Conservation (phyloP, 2,329 filamentous ascomycete species). For the Pestalotiopsis sp. region DNA sequence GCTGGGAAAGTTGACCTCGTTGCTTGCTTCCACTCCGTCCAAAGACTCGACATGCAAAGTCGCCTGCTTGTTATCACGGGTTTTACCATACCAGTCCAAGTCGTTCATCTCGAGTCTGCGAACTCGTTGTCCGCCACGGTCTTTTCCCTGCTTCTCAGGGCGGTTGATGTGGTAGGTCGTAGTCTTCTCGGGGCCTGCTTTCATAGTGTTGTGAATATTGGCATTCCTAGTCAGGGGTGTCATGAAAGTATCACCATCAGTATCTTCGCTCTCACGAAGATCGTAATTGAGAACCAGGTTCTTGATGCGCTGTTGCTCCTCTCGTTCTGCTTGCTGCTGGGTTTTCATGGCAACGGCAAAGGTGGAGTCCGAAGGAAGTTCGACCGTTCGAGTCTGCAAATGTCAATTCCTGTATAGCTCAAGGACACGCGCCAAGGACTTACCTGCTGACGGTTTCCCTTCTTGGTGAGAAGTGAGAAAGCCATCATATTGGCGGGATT, state of each 20-base stretch:
- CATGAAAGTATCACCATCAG: conserved; percentile 68
- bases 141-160: conserved; percentile 58
- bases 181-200: conserved; percentile 53
- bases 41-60: conserved; percentile 12
- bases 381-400: conserved; percentile 81
- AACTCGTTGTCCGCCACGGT: conserved; percentile 77
- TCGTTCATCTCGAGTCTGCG: conserved; percentile 94
- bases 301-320: conserved; percentile 98
- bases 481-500: conserved; percentile 75
- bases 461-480: conserved; percentile 94
- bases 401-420: not conserved
- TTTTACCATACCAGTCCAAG: conserved; percentile 83
- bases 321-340: conserved; percentile 91
- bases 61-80: conserved; percentile 15
- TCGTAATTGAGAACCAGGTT: conserved; percentile 96
- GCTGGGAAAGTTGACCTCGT: conserved; percentile 18
- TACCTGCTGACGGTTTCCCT: conserved; percentile 92
- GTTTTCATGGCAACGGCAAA: conserved; percentile 96
- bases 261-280: conserved; percentile 79
- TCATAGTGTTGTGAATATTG: conserved; percentile 52
- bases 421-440: not conserved
- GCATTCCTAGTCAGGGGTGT: conserved; percentile 45
- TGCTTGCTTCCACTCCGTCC: conserved; percentile 15
- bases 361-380: conserved; percentile 85
- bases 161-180: conserved; percentile 56